phyloP scores from a whole-genome alignment of 495 filamentous ascomycete genomes.

The Penicillium dipodomyicola region DNA sequence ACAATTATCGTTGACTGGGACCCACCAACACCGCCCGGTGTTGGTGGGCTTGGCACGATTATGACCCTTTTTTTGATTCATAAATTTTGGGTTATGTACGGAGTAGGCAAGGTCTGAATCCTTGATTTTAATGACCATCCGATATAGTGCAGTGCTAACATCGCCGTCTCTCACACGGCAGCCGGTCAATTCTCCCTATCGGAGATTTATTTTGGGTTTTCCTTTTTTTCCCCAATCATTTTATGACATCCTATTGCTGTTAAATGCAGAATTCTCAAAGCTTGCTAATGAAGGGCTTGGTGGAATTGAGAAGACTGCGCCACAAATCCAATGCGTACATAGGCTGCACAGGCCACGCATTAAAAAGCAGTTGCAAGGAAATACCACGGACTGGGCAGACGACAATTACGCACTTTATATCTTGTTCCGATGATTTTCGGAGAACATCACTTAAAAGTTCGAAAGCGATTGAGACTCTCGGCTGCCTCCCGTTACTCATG shows the following conservation, averaged over 20 bases:
- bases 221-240: not conserved
- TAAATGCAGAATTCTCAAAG: too few species aligned
- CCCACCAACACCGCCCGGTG: too few species aligned
- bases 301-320: not conserved
- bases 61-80: too few species aligned
- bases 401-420: not conserved
- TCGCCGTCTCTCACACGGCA: conserved; percentile 39
- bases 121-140: too few species aligned
- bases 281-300: not conserved
- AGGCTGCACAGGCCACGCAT: not conserved
- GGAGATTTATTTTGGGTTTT: conserved; percentile 12
- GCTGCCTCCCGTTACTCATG: too few species aligned
- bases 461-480: not conserved
- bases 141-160: conserved; percentile 41
- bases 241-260: not conserved
- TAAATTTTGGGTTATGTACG: too few species aligned
- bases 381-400: not conserved
- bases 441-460: not conserved
- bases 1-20: too few species aligned
- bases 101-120: too few species aligned
- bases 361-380: not conserved
- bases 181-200: conserved; percentile 29
- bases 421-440: not conserved
- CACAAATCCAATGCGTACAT: not conserved
- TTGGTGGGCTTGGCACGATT: too few species aligned